phyloP scores from a whole-genome alignment of 139 green algal genomes.

The Chlamydomonas applanata region DNA sequence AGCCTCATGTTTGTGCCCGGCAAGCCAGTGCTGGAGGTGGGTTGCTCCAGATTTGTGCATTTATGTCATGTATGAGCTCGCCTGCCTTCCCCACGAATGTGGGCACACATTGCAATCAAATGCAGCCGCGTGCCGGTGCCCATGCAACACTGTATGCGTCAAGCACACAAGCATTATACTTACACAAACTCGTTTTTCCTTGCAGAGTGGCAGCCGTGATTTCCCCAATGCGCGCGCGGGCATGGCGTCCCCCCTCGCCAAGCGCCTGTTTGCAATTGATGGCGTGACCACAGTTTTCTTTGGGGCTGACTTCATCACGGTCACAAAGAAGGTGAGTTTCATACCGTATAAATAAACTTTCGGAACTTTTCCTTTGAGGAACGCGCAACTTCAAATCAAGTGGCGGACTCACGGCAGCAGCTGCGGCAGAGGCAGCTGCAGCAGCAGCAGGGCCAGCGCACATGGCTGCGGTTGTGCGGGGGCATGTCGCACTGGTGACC shows the following conservation, averaged over 20 bases:
- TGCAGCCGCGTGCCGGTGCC: too few relatives aligned
- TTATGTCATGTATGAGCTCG: neutral
- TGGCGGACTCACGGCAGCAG: too few relatives aligned
- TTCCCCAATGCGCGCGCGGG: slow-evolving; percentile 79
- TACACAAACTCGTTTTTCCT: neutral
- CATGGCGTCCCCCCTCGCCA: slow-evolving; percentile 90
- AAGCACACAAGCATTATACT: too few relatives aligned
- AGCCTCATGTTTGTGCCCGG: slow-evolving; percentile 98
- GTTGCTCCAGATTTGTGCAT: neutral
- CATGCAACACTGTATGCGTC: neutral
- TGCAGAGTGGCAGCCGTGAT: slow-evolving; percentile 61
- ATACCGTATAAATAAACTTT: too few relatives aligned
- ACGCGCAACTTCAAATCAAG: too few relatives aligned
- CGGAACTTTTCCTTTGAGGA: too few relatives aligned
- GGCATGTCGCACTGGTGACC: too few relatives aligned
- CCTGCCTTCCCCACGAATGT: neutral
- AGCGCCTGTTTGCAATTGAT: slow-evolving; percentile 84
- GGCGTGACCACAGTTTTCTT: slow-evolving; percentile 92
- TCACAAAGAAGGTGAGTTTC: slow-evolving; percentile 85
- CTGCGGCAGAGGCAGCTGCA: too few relatives aligned
- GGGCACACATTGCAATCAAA: too few relatives aligned
- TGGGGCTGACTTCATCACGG: slow-evolving; percentile 95
- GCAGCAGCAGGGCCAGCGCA: too few relatives aligned
- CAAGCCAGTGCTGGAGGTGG: slow-evolving; percentile 68
- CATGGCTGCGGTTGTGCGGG: too few relatives aligned